Conservation (phyloP, 768 basidiomycete genomes). For the Mrakia gelida region DNA sequence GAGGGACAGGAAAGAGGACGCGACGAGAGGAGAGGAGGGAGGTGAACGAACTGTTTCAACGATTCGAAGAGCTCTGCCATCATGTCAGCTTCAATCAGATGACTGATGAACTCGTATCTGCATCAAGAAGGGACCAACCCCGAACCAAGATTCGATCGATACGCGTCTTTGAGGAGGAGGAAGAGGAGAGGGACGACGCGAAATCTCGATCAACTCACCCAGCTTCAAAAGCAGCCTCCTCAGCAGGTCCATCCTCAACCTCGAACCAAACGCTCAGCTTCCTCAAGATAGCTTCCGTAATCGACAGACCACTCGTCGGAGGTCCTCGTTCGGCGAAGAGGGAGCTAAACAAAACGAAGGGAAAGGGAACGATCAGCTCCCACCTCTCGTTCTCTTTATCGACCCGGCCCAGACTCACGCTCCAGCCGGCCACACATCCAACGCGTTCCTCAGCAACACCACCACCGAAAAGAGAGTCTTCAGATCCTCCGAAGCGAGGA, state of each 20-base stretch:
- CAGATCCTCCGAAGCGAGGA: conserved; percentile 61
- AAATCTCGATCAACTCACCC: conserved; percentile 23
- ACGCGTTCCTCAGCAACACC: conserved; percentile 68
- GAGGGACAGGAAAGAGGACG: conserved; percentile 21
- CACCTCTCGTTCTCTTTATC: background rate
- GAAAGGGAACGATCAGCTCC: background rate
- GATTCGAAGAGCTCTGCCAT: conserved; percentile 59
- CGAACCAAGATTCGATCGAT: too few relatives aligned
- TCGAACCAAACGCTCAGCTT: conserved; percentile 68
- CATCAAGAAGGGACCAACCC: background rate
- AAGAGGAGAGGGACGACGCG: background rate
- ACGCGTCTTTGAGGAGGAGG: too few relatives aligned
- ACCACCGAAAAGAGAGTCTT: conserved; percentile 60
- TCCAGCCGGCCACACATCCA: conserved; percentile 56
- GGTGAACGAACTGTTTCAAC: conserved; percentile 59
- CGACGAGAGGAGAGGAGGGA: conserved; percentile 20
- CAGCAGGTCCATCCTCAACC: conserved; percentile 52
- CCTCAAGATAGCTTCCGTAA: conserved; percentile 67
- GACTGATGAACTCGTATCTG: conserved; percentile 31
- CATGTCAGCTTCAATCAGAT: conserved; percentile 58
- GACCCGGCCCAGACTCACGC: conserved; percentile 50
- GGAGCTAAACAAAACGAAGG: background rate
- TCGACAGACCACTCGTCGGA: conserved; percentile 45
- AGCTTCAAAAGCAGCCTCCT: conserved; percentile 29
- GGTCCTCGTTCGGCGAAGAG: conserved; percentile 22